Conservation (phyloP, 257 asterid species). For the Capsicum chinense region DNA sequence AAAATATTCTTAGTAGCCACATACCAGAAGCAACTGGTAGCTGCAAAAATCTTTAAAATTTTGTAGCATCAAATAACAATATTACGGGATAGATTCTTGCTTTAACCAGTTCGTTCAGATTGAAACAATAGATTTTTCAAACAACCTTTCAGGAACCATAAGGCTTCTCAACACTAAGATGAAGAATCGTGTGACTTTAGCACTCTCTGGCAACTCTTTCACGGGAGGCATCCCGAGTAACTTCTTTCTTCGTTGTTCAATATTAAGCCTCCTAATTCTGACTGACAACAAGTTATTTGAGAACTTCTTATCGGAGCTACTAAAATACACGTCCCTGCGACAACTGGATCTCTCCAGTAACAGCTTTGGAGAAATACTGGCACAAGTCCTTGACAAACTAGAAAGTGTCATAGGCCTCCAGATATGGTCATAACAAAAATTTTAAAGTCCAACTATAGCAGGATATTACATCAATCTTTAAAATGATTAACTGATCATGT, state of each 20-base stretch:
- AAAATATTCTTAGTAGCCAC: too few relatives aligned
- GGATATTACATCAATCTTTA: too few relatives aligned
- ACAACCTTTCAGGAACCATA: constrained; percentile 67
- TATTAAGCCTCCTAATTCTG: constrained; percentile 51
- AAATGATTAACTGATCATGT: too few relatives aligned
- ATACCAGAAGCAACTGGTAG: too few relatives aligned
- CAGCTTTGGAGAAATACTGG: constrained; percentile 55
- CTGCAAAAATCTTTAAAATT: too few relatives aligned
- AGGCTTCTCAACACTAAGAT: constrained; percentile 47
- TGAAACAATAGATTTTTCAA: constrained; percentile 64
- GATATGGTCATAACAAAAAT: too few relatives aligned
- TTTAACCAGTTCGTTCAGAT: constrained; percentile 56
- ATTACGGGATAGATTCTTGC: constrained; percentile 63
- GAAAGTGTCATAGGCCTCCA: constrained; percentile 68
- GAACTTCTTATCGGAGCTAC: constrained; percentile 56
- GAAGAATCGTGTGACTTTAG: constrained; percentile 55
- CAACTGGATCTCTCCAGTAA: constrained; percentile 80
- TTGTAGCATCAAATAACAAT: constrained; percentile 55
- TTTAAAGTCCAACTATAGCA: too few relatives aligned
- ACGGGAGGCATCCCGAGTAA: constrained; percentile 48
- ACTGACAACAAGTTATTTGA: constrained; percentile 62
- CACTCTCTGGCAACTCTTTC: constrained; percentile 55
- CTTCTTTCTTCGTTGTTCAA: constrained; percentile 53
- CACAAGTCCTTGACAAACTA: constrained; percentile 53
- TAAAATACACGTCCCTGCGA: constrained; percentile 65